Evolutionary conservation across 257 asterid species (phyloP).

Genomic region (Solanum boliviense): DNA sequence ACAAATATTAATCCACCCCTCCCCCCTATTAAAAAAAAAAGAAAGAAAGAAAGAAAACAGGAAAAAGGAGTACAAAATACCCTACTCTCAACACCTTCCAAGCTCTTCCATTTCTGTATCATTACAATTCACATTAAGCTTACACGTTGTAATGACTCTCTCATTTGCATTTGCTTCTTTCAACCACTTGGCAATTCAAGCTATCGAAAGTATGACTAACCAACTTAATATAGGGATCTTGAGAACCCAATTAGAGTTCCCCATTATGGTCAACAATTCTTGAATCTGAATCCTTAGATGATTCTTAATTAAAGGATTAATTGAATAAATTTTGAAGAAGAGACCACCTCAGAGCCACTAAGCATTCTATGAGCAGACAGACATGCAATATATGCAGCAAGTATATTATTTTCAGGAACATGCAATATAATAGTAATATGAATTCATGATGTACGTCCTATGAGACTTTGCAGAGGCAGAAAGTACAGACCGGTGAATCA

Average conservation of each 20-base stretch:
- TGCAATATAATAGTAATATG: not conserved
- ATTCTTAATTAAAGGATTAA: not conserved
- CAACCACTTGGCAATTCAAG: not conserved
- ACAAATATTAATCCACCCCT: not conserved
- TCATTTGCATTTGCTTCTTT: not conserved
- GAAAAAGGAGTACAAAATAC: not conserved
- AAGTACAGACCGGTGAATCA: constrained; percentile 55
- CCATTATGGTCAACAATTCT: not conserved
- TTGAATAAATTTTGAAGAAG: not conserved
- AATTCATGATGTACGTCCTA: not conserved
- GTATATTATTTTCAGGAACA: not conserved
- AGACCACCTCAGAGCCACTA: not conserved
- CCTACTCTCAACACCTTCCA: not conserved
- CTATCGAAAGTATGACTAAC: not conserved
- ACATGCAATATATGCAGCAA: not conserved
- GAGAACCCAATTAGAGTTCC: not conserved
- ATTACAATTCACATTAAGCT: not conserved
- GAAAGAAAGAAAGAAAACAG: not conserved
- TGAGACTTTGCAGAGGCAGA: not conserved
- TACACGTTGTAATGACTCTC: not conserved
- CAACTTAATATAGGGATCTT: not conserved
- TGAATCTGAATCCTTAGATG: not conserved
- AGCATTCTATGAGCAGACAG: not conserved
- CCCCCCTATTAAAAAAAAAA: not conserved
- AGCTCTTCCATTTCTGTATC: not conserved